phyloP scores from a whole-genome alignment of 75 land plant genomes.

The Selaginella moellendorffii region DNA sequence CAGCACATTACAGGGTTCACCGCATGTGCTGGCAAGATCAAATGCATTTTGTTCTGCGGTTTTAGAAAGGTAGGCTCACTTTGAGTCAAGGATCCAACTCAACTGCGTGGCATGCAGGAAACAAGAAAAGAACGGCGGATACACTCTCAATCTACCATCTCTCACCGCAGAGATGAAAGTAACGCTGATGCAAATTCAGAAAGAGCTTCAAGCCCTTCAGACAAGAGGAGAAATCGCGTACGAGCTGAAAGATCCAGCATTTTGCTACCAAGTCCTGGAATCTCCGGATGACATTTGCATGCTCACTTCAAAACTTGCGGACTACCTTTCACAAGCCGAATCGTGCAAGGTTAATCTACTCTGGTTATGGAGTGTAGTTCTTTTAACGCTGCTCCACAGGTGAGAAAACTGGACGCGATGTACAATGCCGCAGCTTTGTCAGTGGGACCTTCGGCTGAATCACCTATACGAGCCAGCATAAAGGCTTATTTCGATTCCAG shows the following conservation, averaged over 20 bases:
- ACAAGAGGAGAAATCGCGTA: constrained; percentile 65
- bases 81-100: background rate
- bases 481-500: constrained; percentile 34
- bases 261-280: constrained; percentile 42
- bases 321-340: constrained; percentile 54
- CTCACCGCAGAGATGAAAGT: constrained; percentile 46
- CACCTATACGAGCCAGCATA: constrained; percentile 46
- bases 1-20: constrained; percentile 5
- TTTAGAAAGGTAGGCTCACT: background rate
- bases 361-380: background rate
- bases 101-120: constrained; percentile 28
- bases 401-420: constrained; percentile 75
- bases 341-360: constrained; percentile 39
- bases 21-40: background rate
- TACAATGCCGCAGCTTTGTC: constrained; percentile 43
- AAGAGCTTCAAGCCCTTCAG: constrained; percentile 62
- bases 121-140: constrained; percentile 56
- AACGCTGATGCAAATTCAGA: constrained; percentile 29
- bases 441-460: constrained; percentile 27
- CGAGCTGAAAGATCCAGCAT: constrained; percentile 68
- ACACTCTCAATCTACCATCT: constrained; percentile 60
- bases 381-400: constrained; percentile 17
- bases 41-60: background rate
- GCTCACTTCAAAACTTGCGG: constrained; percentile 38
- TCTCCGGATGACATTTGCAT: constrained; percentile 54